Conservation (phyloP, 306 rosid species). For the Corylus americana region DNA sequence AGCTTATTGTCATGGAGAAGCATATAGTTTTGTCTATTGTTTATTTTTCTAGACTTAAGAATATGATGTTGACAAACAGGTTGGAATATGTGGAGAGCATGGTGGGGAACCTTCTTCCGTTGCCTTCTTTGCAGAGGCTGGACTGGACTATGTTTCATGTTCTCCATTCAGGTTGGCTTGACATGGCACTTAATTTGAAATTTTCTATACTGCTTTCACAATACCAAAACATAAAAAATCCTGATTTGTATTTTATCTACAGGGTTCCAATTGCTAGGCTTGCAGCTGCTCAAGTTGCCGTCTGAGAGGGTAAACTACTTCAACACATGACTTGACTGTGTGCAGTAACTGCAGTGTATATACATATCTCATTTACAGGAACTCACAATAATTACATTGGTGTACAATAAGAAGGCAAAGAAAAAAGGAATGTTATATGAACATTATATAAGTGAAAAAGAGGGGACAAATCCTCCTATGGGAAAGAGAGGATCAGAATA, state of each 20-base stretch:
- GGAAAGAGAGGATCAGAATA: not conserved
- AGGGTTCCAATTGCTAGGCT: constrained; percentile 99
- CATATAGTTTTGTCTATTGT: not conserved
- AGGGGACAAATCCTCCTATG: constrained; percentile 3
- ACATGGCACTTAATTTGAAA: constrained; percentile 3
- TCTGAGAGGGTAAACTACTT: constrained; percentile 21
- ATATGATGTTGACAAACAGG: constrained; percentile 41
- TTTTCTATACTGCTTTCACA: not conserved
- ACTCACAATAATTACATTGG: not conserved
- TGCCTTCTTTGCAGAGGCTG: constrained; percentile 87
- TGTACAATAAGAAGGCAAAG: not conserved
- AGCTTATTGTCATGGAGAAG: not conserved
- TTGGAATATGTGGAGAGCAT: constrained; percentile 99
- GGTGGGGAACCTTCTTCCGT: constrained; percentile 99
- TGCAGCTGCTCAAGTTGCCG: constrained; percentile 93
- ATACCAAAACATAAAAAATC: not conserved
- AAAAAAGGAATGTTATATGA: not conserved
- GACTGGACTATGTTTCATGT: constrained; percentile 97
- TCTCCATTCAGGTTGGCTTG: constrained; percentile 82
- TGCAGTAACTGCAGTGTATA: constrained; percentile 9
- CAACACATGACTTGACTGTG: not conserved
- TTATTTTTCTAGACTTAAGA: not conserved
- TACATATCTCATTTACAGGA: not conserved
- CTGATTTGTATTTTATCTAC: constrained; percentile 17
- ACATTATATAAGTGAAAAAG: not conserved